Evolutionary conservation across 1,139 yeast species (phyloP).

Genomic region (Kluyveromyces sp.): DNA sequence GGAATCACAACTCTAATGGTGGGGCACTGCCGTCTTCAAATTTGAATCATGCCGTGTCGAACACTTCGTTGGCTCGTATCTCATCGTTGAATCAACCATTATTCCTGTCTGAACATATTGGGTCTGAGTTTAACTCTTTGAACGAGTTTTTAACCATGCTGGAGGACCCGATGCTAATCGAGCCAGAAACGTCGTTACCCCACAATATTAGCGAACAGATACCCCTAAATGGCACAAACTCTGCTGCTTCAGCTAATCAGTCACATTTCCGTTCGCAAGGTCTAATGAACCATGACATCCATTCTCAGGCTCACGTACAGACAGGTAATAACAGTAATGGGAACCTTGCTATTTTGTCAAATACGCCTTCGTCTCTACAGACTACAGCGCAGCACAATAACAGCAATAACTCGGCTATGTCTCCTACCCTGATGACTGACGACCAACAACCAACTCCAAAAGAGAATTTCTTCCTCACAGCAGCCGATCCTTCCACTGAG

Average conservation of each 20-base stretch:
- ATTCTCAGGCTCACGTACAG: background rate
- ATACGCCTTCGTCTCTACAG: background rate
- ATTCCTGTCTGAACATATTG: slow-evolving; percentile 86
- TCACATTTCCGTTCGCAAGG: background rate
- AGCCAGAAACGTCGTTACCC: slow-evolving; percentile 7
- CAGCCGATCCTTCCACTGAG: slow-evolving; percentile 95
- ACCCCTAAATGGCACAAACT: background rate
- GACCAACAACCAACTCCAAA: slow-evolving; percentile 50
- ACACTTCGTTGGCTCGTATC: slow-evolving; percentile 3
- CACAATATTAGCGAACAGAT: background rate
- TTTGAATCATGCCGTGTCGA: background rate
- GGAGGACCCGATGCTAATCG: slow-evolving; percentile 59
- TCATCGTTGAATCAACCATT: slow-evolving; percentile 40
- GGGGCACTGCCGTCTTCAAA: background rate
- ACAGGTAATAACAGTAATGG: background rate
- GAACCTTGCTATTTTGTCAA: background rate
- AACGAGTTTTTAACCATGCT: slow-evolving; percentile 87
- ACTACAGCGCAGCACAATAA: background rate
- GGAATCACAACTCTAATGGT: background rate
- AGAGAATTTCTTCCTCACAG: slow-evolving; percentile 89
- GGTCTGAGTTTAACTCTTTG: slow-evolving; percentile 83
- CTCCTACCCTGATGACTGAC: slow-evolving; percentile 7
- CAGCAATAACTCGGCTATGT: background rate
- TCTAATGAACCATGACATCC: background rate
- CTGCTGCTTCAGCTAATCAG: background rate